Percentiles rank a stretch among this genome's conserved stretches.
Evolutionary conservation across 371 early-diverging fungal species (phyloP).

Genomic region (Funneliformis caledonium): DNA sequence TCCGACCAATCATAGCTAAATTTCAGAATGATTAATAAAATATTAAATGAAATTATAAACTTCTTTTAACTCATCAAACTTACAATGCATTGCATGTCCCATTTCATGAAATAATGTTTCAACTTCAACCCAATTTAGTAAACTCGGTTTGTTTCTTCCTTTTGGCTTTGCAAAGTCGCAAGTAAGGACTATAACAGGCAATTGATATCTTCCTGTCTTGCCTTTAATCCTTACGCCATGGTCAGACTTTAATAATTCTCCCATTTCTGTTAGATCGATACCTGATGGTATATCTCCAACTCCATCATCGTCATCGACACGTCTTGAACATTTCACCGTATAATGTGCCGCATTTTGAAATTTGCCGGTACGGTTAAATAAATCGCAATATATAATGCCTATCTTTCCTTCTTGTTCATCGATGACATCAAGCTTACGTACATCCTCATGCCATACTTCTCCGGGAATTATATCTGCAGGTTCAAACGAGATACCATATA

Average conservation of each 20-base stretch:
- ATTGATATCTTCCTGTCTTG: conserved; percentile 57
- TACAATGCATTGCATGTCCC: conserved; percentile 97
- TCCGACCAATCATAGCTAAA: conserved; percentile 87
- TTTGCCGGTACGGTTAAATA: conserved; percentile 79
- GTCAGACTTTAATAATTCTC: conserved; percentile 46
- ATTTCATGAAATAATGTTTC: conserved; percentile 98
- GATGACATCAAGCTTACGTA: conserved; percentile 84
- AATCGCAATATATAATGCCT: conserved; percentile 94
- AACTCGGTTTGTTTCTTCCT: conserved; percentile 50
- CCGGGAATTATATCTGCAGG: conserved; percentile 65
- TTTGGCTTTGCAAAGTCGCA: conserved; percentile 68
- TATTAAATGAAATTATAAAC: not conserved
- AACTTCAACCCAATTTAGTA: conserved; percentile 75
- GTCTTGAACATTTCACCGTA: conserved; percentile 88
- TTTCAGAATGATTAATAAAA: conserved; percentile 3
- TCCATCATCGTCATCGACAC: conserved; percentile 81
- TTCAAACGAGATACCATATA: conserved; percentile 87
- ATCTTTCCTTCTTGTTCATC: conserved; percentile 82
- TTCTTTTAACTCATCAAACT: conserved; percentile 39
- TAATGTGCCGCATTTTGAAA: conserved; percentile 92
- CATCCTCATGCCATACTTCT: conserved; percentile 90
- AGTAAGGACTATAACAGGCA: conserved; percentile 79
- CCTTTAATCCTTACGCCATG: conserved; percentile 52
- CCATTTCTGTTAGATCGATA: conserved; percentile 44
- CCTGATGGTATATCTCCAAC: conserved; percentile 52